phyloP scores from a whole-genome alignment of 257 asterid genomes.

The Sherardia arvensis region DNA sequence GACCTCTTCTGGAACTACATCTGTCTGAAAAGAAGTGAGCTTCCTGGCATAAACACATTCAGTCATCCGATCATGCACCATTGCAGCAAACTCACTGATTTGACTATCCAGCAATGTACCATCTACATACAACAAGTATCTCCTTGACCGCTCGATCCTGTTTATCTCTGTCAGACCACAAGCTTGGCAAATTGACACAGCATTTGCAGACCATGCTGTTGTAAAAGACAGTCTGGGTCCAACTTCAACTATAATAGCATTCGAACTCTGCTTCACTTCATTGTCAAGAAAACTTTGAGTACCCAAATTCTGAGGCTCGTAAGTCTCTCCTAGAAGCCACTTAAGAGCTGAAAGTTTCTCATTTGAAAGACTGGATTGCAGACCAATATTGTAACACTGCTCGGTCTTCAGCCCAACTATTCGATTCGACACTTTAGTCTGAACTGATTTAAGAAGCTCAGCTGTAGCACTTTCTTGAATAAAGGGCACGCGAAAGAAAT shows the following conservation, averaged over 20 bases:
- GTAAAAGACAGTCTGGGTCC: conserved; percentile 89
- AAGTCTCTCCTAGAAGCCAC: conserved; percentile 88
- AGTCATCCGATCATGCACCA: conserved; percentile 93
- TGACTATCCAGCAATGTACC: conserved; percentile 42
- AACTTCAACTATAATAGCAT: conserved; percentile 53
- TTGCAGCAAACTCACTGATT: conserved; percentile 56
- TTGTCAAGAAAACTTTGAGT: conserved; percentile 54
- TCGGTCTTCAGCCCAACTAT: conserved; percentile 64
- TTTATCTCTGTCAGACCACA: conserved; percentile 67
- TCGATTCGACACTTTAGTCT: conserved; percentile 48
- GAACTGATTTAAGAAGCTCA: conserved; percentile 59
- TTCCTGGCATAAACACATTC: conserved; percentile 64
- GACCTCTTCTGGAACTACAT: conserved; percentile 63
- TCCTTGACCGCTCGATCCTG: conserved; percentile 74
- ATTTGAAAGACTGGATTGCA: conserved; percentile 36
- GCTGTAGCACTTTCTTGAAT: conserved; percentile 52
- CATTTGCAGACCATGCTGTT: conserved; percentile 95
- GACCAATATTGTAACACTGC: conserved; percentile 79
- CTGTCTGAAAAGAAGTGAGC: conserved; percentile 68
- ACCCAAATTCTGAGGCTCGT: conserved; percentile 64
- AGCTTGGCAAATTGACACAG: conserved; percentile 78
- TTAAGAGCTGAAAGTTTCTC: conserved; percentile 56
- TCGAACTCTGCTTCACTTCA: conserved; percentile 21
- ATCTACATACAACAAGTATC: conserved; percentile 51
- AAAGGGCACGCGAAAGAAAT: conserved; percentile 55